These are phyloP conservation scores for Penicillium fimorum DNA, from an alignment of 495 filamentous ascomycete genomes.

Conservation along the genomic window DNA sequence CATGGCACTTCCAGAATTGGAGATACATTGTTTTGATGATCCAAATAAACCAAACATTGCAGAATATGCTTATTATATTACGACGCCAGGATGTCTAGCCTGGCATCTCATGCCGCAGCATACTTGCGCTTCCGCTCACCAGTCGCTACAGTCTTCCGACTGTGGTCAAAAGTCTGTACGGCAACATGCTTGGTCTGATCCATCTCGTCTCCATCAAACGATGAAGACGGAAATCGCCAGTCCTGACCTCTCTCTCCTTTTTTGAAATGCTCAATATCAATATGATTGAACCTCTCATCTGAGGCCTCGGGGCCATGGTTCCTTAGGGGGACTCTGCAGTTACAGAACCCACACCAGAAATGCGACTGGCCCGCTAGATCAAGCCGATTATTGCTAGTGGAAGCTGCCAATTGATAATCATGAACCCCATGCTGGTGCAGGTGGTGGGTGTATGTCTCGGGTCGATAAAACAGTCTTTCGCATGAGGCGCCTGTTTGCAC, in stretches of 20 bases:
- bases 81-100: conserved; percentile 2
- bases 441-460: conserved; percentile 61
- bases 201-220: not conserved
- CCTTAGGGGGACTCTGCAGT: conserved; percentile 53
- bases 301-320: conserved; percentile 56
- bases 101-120: not conserved
- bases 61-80: not conserved
- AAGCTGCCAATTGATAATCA: conserved; percentile 39
- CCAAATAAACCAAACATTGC: not conserved
- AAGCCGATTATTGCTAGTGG: conserved; percentile 56
- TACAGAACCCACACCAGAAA: conserved; percentile 94
- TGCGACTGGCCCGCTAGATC: conserved; percentile 65
- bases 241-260: conserved; percentile 48
- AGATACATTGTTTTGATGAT: not conserved
- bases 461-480: conserved; percentile 57
- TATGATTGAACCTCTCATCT: conserved; percentile 83
- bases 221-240: conserved; percentile 39
- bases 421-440: conserved; percentile 53
- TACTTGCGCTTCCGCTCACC: conserved; percentile 33
- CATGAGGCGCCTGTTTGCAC: conserved; percentile 42
- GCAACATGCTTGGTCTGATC: not conserved
- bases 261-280: conserved; percentile 71
- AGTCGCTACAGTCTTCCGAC: conserved; percentile 1
- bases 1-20: not conserved
- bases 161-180: not conserved